Evolutionary conservation across 2,329 filamentous ascomycete species (phyloP).

Genomic region (Pleomassaria siparia): DNA sequence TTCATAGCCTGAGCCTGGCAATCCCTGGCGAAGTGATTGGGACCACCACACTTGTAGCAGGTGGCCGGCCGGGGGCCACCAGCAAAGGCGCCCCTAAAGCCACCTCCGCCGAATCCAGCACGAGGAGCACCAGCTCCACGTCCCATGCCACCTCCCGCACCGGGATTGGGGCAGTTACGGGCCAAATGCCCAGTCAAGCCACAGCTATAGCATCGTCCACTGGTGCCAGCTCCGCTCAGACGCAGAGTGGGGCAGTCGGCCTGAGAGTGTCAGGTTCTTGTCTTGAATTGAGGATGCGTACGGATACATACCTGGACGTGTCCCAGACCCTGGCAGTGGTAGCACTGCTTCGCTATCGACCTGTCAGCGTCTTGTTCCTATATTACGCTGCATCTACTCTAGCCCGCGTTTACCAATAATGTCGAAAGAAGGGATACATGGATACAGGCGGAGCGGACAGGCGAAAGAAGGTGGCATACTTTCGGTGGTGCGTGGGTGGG

Average conservation of each 20-base stretch:
- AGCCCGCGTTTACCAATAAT: background rate
- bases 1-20: constrained; percentile 99
- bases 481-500: constrained; percentile 93
- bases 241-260: constrained; percentile 97
- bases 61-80: constrained; percentile 66
- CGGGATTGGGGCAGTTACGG: constrained; percentile 80
- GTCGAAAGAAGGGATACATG: background rate
- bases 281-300: background rate
- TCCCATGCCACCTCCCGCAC: constrained; percentile 62
- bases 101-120: constrained; percentile 69
- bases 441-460: background rate
- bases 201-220: constrained; percentile 95
- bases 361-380: constrained; percentile 11
- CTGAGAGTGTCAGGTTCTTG: constrained; percentile 18
- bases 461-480: constrained; percentile 52
- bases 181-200: constrained; percentile 91
- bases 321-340: constrained; percentile 97
- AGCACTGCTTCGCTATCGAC: constrained; percentile 88
- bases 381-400: background rate
- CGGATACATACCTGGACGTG: constrained; percentile 69
- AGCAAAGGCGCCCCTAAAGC: constrained; percentile 72
- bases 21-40: constrained; percentile 97
- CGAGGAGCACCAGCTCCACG: constrained; percentile 67
- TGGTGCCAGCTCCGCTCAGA: constrained; percentile 75
- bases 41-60: constrained; percentile 74